These are phyloP conservation scores for Colletotrichum eremochloae DNA, from an alignment of 2,329 filamentous ascomycete genomes.

Conservation along the genomic window DNA sequence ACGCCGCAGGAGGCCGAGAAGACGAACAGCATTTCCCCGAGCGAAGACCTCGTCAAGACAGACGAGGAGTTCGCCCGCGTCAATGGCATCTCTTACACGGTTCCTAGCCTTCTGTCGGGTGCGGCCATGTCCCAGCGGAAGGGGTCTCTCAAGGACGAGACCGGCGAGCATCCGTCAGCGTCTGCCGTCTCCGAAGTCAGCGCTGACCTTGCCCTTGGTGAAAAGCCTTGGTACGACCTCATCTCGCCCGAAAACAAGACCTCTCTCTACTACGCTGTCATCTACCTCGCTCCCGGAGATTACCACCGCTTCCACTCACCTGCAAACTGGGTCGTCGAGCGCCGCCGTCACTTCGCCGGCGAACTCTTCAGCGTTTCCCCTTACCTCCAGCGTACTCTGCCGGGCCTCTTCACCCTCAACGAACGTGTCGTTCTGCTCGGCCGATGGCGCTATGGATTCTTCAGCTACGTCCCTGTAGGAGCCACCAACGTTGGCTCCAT, in stretches of 20 bases:
- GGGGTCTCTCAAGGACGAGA: conserved; percentile 77
- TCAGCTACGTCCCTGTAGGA: conserved; percentile 94
- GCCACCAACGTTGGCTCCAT: conserved; percentile 98
- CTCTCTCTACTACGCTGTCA: conserved; percentile 90
- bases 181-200: conserved; percentile 86
- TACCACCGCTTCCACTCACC: conserved; percentile 99
- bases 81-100: conserved; percentile 95
- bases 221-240: conserved; percentile 78
- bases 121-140: conserved; percentile 59
- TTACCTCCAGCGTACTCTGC: conserved; percentile 91
- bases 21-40: conserved; percentile 53
- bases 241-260: conserved; percentile 73
- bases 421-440: conserved; percentile 95
- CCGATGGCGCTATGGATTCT: conserved; percentile 97
- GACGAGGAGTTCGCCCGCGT: conserved; percentile 95
- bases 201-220: conserved; percentile 83
- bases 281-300: conserved; percentile 96
- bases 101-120: conserved; percentile 90
- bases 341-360: conserved; percentile 95
- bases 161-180: conserved; percentile 71
- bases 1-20: conserved; percentile 45
- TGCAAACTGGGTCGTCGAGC: conserved; percentile 93
- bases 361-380: conserved; percentile 96
- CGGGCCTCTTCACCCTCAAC: conserved; percentile 95
- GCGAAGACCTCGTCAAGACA: conserved; percentile 78